Base-by-base conservation (phyloP, 208 protist species). In the Crithidia brevicula region DNA sequence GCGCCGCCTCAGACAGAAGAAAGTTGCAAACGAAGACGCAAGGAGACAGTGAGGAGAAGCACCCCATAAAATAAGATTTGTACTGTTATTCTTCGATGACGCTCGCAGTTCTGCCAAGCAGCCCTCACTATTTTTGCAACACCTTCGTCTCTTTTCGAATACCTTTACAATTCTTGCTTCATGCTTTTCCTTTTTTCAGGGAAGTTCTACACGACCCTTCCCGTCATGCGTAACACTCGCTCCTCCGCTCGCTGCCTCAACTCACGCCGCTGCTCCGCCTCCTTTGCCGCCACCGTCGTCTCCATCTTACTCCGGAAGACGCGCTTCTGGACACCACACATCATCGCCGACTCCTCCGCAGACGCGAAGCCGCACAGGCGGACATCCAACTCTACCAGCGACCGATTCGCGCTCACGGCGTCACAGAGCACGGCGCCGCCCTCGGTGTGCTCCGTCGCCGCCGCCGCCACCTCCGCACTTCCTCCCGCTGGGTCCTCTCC, bases 321-420 rank as follows among this genome's bases (percentile, higher is more conserved):
- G 30, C 53, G 61, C 43, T 77, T 22, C 56, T 85, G 76, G 40
- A 93, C 82, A 27, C 23, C 70, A 8, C 23, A 18, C 62, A 76
- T 76, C 46, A 95, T 90, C 8, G 46, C 70, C 42, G 40, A 36
- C 46, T 91, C 77, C 58, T 86, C 77, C 30, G 77, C 46, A 3
- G 45, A 16, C 10, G 77, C 62, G 42, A 95, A 38, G 31, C 81
- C 77, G 74, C 86, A 90, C 30, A 66, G 54, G 28, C 88, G 76
- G 11, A 92, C 75, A 49, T 95, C 92, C 30, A 97, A 63, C 53
- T 79, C 73, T 9, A 58, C 62, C 6, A 97, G 73, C 0, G 83
- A 83, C 43, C 57, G 67, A 59, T 92, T 94, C 2, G 57, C 54
- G 11, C 60, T 49, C 13, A 95, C 57, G 5, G 83, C 92, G 31